Percentiles rank a stretch among this genome's conserved stretches.
Conservation (phyloP, 2,329 filamentous ascomycete species). For the Ilyonectria mors-panacis region DNA sequence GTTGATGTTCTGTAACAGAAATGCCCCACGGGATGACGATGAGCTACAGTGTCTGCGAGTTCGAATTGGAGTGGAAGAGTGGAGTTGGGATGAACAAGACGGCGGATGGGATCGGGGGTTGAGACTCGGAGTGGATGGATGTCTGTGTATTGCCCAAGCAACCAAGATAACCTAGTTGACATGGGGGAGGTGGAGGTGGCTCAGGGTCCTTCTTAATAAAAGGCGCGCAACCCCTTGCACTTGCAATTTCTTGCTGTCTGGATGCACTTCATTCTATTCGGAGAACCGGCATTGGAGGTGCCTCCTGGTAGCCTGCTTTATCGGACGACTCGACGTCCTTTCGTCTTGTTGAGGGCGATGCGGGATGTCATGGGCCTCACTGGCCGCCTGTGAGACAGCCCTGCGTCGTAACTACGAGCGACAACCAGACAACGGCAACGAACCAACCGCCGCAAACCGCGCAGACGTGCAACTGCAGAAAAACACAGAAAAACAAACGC, state of each 20-base stretch:
- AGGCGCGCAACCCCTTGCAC: neutral
- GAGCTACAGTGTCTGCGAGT: constrained; percentile 37
- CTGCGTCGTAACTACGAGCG: constrained; percentile 24
- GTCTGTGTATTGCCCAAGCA: constrained; percentile 47
- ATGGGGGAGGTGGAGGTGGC: constrained; percentile 33
- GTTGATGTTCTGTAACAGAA: constrained; percentile 24
- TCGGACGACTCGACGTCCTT: constrained; percentile 9
- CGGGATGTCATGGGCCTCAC: constrained; percentile 25
- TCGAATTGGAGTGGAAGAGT: constrained; percentile 20
- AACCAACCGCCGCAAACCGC: constrained; percentile 27
- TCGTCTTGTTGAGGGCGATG: constrained; percentile 4
- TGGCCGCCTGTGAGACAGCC: constrained; percentile 12
- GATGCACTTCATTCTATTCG: neutral
- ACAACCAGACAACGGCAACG: constrained; percentile 18
- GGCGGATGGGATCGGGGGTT: constrained; percentile 41
- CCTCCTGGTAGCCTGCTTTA: constrained; percentile 14
- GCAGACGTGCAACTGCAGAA: constrained; percentile 18
- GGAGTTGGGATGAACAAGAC: constrained; percentile 32
- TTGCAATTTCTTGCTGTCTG: neutral
- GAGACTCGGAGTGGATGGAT: constrained; percentile 21
- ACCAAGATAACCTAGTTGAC: constrained; percentile 34
- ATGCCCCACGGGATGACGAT: constrained; percentile 33
- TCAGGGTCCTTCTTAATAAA: constrained; percentile 28
- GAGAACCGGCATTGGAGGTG: constrained; percentile 12
- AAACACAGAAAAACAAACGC: constrained; percentile 19